Percentiles rank a stretch among this genome's conserved stretches.
phyloP scores from a whole-genome alignment of 139 green algal genomes.

The Tetraselmis chui region DNA sequence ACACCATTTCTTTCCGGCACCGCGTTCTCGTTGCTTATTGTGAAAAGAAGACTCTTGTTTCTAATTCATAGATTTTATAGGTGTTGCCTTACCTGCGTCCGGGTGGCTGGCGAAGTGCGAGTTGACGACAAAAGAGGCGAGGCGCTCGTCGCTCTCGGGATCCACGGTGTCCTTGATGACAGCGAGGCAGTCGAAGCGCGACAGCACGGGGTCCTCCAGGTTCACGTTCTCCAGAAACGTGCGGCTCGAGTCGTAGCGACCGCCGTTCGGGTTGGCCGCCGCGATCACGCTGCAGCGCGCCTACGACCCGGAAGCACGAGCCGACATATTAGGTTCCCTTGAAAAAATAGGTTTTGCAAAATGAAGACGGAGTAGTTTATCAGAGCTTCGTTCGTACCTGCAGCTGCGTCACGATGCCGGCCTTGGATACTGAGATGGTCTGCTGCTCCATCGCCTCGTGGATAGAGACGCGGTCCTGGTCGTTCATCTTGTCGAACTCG shows the following conservation, averaged over 20 bases:
- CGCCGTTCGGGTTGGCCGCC: slow-evolving; percentile 92
- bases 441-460: slow-evolving; percentile 99
- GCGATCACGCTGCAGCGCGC: slow-evolving; percentile 92
- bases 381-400: slow-evolving; percentile 32
- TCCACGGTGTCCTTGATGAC: slow-evolving; percentile 96
- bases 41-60: no score
- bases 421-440: slow-evolving; percentile 98
- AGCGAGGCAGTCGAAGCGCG: slow-evolving; percentile 92
- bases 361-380: slow-evolving; percentile 77
- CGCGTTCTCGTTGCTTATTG: no score
- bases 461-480: slow-evolving; percentile 74
- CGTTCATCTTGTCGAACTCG: slow-evolving; percentile 99
- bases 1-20: no score
- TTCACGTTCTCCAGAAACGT: slow-evolving; percentile 86
- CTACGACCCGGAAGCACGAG: no score
- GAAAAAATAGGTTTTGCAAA: slow-evolving; percentile 65
- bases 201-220: slow-evolving; percentile 96
- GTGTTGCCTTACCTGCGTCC: slow-evolving; percentile 10
- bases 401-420: slow-evolving; percentile 87
- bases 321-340: no score
- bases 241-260: slow-evolving; percentile 85
- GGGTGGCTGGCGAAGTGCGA: slow-evolving; percentile 78
- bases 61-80: no score
- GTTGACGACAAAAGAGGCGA: slow-evolving; percentile 91
- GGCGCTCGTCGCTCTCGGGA: slow-evolving; percentile 75